Evolutionary conservation across 2,329 filamentous ascomycete genomes (phyloP).

Genomic region (Fusarium napiforme): DNA sequence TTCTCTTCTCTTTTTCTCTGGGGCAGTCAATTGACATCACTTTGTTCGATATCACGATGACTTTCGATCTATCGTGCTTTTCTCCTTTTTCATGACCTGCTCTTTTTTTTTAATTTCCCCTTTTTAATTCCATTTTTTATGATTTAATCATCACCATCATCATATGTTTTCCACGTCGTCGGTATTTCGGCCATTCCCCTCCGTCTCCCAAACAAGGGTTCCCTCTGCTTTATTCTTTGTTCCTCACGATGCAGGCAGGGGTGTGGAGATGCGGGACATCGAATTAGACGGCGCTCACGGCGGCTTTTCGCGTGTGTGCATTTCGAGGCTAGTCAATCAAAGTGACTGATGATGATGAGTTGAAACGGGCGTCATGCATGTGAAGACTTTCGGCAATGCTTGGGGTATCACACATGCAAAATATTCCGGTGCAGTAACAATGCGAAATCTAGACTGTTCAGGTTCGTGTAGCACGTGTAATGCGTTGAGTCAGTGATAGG

Average conservation of each 20-base stretch:
- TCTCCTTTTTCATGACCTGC: slow-evolving; percentile 16
- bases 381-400: slow-evolving; percentile 17
- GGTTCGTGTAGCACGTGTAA: slow-evolving; percentile 20
- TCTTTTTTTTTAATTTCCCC: neutral
- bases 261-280: neutral
- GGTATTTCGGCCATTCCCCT: slow-evolving; percentile 24
- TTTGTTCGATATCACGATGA: slow-evolving; percentile 16
- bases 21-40: slow-evolving; percentile 30
- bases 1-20: slow-evolving; percentile 15
- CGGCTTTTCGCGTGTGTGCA: slow-evolving; percentile 3
- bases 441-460: neutral
- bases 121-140: slow-evolving; percentile 4
- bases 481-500: neutral
- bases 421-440: neutral
- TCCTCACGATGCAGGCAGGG: slow-evolving; percentile 19
- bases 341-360: slow-evolving; percentile 4
- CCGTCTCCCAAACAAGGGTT: neutral
- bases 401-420: neutral
- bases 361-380: slow-evolving; percentile 24
- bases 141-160: slow-evolving; percentile 5
- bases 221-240: neutral
- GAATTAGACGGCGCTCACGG: slow-evolving; percentile 18
- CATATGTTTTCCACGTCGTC: slow-evolving; percentile 10
- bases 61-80: slow-evolving; percentile 6
- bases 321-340: neutral